Evolutionary conservation across 2,329 filamentous ascomycete genomes (phyloP).

Genomic region (Venturiaceae sp.): DNA sequence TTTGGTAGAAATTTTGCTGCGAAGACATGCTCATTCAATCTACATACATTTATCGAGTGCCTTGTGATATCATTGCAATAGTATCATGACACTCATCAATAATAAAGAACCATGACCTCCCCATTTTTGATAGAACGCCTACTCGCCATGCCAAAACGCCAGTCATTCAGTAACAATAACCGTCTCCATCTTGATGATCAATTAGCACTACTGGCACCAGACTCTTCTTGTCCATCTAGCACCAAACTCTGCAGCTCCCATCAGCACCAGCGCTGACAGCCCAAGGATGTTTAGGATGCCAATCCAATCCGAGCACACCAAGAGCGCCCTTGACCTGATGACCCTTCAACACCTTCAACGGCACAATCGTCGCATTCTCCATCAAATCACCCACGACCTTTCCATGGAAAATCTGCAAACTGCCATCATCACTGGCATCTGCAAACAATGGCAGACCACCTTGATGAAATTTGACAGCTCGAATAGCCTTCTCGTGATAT

Average conservation of each 20-base stretch:
- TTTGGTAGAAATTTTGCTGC: no score
- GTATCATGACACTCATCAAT: no score
- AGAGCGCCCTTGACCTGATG: slow-evolving; percentile 80
- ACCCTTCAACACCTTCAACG: slow-evolving; percentile 84
- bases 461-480: slow-evolving; percentile 79
- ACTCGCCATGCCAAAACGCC: background rate
- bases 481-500: slow-evolving; percentile 87
- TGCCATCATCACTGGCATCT: slow-evolving; percentile 90
- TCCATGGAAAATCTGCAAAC: slow-evolving; percentile 91
- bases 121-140: background rate
- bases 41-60: no score
- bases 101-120: background rate
- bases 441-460: slow-evolving; percentile 76
- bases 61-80: no score
- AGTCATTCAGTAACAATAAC: background rate
- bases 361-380: slow-evolving; percentile 94
- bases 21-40: no score
- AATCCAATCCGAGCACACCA: slow-evolving; percentile 88
- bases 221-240: slow-evolving; percentile 13
- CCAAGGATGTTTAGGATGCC: slow-evolving; percentile 94
- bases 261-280: slow-evolving; percentile 89
- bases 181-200: background rate
- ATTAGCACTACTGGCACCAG: background rate
- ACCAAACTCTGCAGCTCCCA: slow-evolving; percentile 86
- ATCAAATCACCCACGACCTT: slow-evolving; percentile 91